A percentile compares a stretch with the other conserved stretches of the same genome.
Conservation (phyloP, 2,329 filamentous ascomycete species). For the Lecanicillium sp. region DNA sequence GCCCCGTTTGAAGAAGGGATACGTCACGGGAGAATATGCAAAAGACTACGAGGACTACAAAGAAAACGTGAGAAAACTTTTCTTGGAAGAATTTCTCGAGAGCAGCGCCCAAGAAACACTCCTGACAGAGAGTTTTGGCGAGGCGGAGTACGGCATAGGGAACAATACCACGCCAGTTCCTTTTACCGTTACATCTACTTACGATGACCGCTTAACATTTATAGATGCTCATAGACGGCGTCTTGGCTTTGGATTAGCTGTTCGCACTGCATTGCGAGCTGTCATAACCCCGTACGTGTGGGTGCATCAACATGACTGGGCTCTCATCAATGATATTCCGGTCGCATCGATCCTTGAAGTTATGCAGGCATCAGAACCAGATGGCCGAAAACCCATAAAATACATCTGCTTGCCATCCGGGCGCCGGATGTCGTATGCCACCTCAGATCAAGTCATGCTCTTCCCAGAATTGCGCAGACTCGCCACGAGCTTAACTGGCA, state of each 20-base stretch:
- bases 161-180: constrained; percentile 25
- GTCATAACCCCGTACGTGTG: constrained; percentile 44
- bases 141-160: constrained; percentile 41
- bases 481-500: constrained; percentile 32
- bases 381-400: constrained; percentile 30
- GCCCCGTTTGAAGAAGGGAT: constrained; percentile 45
- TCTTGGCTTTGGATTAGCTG: constrained; percentile 45
- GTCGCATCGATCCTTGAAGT: constrained; percentile 33
- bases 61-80: constrained; percentile 34
- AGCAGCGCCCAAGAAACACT: not conserved
- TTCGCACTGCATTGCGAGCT: constrained; percentile 41
- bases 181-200: constrained; percentile 26
- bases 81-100: constrained; percentile 14
- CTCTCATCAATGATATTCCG: constrained; percentile 36
- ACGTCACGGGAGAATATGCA: constrained; percentile 39
- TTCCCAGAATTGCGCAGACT: constrained; percentile 33
- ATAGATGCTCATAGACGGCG: constrained; percentile 38
- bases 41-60: constrained; percentile 36
- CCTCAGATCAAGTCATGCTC: constrained; percentile 34
- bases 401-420: constrained; percentile 47
- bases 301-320: constrained; percentile 53
- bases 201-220: constrained; percentile 33
- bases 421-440: constrained; percentile 43
- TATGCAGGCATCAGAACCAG: constrained; percentile 30
- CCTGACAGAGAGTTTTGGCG: constrained; percentile 14